Evolutionary conservation across 2,329 filamentous ascomycete genomes (phyloP).

Genomic region (Sclerotiophoma versabilis): DNA sequence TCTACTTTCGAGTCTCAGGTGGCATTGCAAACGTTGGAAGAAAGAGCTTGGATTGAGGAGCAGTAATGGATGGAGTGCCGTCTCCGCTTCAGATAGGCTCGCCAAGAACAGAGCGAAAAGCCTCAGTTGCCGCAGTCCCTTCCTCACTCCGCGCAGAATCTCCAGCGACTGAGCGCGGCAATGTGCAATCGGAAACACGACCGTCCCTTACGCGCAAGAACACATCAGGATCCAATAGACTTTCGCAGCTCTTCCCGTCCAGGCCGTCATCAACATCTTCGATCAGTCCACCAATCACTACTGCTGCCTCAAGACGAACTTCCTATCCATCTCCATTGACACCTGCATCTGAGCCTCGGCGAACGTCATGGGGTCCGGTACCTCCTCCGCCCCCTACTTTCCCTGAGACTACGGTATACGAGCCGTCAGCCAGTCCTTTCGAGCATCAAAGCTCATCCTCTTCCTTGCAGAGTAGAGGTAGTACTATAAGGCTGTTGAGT

Average conservation of each 20-base stretch:
- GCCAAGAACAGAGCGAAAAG: conserved; percentile 27
- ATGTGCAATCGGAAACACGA: conserved; percentile 23
- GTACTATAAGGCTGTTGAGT: conserved; percentile 41
- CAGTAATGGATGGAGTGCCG: conserved; percentile 40
- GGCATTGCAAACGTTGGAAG: not conserved
- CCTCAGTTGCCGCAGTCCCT: conserved; percentile 34
- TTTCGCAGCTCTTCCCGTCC: conserved; percentile 49
- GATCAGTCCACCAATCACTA: conserved; percentile 25
- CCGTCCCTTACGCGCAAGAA: conserved; percentile 37
- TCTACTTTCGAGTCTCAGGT: not conserved
- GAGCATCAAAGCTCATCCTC: conserved; percentile 24
- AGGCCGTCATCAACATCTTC: conserved; percentile 39
- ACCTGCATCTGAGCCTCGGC: conserved; percentile 39
- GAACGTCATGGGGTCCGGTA: conserved; percentile 26
- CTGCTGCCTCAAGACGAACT: conserved; percentile 31
- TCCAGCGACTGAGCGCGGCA: conserved; percentile 28
- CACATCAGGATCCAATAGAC: conserved; percentile 43
- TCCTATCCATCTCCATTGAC: conserved; percentile 42
- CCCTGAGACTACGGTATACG: conserved; percentile 40
- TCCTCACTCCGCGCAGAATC: conserved; percentile 41
- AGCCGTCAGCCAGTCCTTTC: conserved; percentile 30
- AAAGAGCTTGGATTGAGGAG: not conserved
- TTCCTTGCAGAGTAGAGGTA: conserved; percentile 26
- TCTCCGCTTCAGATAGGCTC: conserved; percentile 42
- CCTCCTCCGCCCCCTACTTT: conserved; percentile 45